A percentile compares a stretch with the other conserved stretches of the same genome.
phyloP scores from a whole-genome alignment of 768 basidiomycete genomes.

The Lentinula detonsa region DNA sequence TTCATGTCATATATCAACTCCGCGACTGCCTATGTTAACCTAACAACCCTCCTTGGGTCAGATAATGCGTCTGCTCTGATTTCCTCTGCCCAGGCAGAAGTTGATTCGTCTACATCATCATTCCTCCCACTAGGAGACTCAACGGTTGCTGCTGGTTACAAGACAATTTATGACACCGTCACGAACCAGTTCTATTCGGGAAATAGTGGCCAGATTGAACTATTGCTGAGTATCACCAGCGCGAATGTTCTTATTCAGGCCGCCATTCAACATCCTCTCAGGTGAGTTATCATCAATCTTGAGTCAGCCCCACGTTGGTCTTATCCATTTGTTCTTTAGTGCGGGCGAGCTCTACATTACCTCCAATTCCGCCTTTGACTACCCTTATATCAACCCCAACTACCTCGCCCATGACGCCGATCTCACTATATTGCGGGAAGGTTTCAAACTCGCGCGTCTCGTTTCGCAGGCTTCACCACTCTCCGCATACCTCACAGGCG shows the following conservation, averaged over 20 bases:
- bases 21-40: conserved; percentile 44
- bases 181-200: conserved; percentile 31
- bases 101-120: conserved; percentile 23
- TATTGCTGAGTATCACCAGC: conserved; percentile 38
- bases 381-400: conserved; percentile 45
- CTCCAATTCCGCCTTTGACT: conserved; percentile 40
- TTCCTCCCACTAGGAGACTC: conserved; percentile 39
- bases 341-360: conserved; percentile 46
- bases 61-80: conserved; percentile 24
- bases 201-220: conserved; percentile 48
- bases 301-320: not conserved
- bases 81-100: conserved; percentile 17
- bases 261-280: conserved; percentile 48
- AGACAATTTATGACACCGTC: conserved; percentile 44
- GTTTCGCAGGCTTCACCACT: conserved; percentile 40
- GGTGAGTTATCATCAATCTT: conserved; percentile 12
- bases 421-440: conserved; percentile 33
- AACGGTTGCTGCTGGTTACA: conserved; percentile 47
- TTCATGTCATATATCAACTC: conserved; percentile 47
- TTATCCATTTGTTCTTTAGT: conserved; percentile 19
- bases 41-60: conserved; percentile 30
- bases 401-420: conserved; percentile 41
- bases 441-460: conserved; percentile 41
- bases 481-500: conserved; percentile 19
- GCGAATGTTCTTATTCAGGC: conserved; percentile 44